Percentiles rank a stretch among this genome's conserved stretches.
Conservation (phyloP, 169 alveolate genomes). For the Cryptosporidium felis region DNA sequence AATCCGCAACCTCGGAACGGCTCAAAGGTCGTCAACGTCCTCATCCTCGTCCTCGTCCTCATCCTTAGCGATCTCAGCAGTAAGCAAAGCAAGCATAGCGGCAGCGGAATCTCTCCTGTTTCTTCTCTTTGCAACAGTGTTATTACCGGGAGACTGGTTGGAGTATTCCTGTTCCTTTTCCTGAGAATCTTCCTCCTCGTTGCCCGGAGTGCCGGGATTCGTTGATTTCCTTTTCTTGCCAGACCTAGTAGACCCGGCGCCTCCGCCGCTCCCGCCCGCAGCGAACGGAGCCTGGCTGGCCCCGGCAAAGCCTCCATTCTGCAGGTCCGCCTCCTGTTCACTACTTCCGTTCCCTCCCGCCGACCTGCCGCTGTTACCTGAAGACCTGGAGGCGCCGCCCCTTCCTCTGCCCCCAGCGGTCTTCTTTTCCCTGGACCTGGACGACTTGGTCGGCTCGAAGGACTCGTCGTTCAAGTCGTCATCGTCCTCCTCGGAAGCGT, state of each 20-base stretch:
- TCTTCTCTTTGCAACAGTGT: constrained; percentile 62
- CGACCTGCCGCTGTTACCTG: not conserved
- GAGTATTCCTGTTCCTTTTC: not conserved
- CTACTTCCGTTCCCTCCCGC: not conserved
- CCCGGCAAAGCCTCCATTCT: too few relatives aligned
- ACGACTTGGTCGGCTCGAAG: constrained; percentile 16
- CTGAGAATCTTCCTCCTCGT: constrained; percentile 1
- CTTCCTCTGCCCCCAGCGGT: not conserved
- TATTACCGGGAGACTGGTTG: constrained; percentile 2
- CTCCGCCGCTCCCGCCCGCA: not conserved
- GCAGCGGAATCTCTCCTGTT: constrained; percentile 71
- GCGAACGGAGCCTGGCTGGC: not conserved
- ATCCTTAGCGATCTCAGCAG: constrained; percentile 64
- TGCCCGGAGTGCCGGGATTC: not conserved
- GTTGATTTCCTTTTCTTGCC: constrained; percentile 15
- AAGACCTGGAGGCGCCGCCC: not conserved
- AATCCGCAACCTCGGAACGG: too few relatives aligned
- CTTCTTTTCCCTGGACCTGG: constrained; percentile 6
- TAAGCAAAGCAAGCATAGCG: constrained; percentile 63
- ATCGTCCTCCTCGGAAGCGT: constrained; percentile 13
- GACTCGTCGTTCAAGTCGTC: constrained; percentile 65
- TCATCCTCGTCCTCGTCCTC: constrained; percentile 51
- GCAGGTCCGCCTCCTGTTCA: not conserved
- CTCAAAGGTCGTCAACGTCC: not conserved
- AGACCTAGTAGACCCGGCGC: not conserved